Conservation (phyloP, 768 basidiomycete genomes). For the Amanita thiersii region DNA sequence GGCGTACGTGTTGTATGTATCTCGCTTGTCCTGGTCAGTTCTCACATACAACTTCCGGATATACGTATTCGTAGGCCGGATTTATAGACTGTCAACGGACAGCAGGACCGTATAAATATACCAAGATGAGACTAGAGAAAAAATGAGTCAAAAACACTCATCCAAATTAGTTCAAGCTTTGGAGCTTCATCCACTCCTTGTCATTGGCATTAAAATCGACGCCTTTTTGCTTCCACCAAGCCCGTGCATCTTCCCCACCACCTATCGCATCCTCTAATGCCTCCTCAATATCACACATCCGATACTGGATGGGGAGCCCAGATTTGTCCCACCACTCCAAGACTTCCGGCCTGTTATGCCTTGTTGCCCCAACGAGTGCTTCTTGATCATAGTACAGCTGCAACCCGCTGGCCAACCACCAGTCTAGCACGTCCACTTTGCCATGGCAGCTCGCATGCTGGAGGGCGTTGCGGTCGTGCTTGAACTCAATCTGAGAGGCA, state of each 20-base stretch:
- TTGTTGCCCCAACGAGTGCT: conserved; percentile 69
- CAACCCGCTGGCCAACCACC: conserved; percentile 77
- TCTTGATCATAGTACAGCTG: conserved; percentile 78
- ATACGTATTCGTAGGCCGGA: no score
- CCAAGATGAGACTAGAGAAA: conserved; percentile 10
- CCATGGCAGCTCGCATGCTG: conserved; percentile 76
- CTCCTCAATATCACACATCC: conserved; percentile 90
- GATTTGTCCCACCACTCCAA: conserved; percentile 86
- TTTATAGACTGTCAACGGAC: no score
- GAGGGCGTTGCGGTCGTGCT: conserved; percentile 71
- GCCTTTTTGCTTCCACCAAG: conserved; percentile 79
- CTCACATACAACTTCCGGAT: no score
- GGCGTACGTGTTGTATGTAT: no score
- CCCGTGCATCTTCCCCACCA: conserved; percentile 64
- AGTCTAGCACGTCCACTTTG: conserved; percentile 70
- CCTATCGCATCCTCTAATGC: conserved; percentile 83
- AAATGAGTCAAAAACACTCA: conserved; percentile 12
- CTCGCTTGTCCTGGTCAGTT: no score
- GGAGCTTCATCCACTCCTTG: conserved; percentile 84
- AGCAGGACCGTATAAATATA: no score
- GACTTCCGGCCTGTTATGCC: conserved; percentile 74
- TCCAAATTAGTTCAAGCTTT: conserved; percentile 53
- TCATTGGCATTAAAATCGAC: conserved; percentile 80
- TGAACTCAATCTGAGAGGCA: conserved; percentile 64
- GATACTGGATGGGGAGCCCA: conserved; percentile 73